A percentile compares a stretch with the other conserved stretches of the same genome.
phyloP scores from a whole-genome alignment of 1,284 basidiomycete genomes.

The Apiotrichum laibachii region DNA sequence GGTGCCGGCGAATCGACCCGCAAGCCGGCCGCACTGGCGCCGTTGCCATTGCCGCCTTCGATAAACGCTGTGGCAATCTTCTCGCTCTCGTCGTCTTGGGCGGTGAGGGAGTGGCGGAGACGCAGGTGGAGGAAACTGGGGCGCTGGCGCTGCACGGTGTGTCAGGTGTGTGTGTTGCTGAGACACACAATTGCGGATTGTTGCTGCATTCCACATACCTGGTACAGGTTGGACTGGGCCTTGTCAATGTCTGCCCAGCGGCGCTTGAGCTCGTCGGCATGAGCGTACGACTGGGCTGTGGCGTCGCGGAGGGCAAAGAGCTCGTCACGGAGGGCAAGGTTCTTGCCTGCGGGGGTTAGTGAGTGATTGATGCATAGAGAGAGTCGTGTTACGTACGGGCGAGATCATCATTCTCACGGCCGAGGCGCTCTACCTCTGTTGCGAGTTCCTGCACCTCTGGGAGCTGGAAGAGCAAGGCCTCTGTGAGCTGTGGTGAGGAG shows the following conservation, averaged over 20 bases:
- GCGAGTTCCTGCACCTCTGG: slow-evolving; percentile 69
- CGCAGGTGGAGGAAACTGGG: slow-evolving; percentile 82
- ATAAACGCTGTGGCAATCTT: slow-evolving; percentile 74
- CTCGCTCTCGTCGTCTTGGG: slow-evolving; percentile 85
- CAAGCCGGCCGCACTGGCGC: slow-evolving; percentile 33
- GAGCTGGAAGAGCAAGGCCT: slow-evolving; percentile 77
- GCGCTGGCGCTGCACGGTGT: slow-evolving; percentile 63
- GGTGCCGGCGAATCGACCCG: slow-evolving; percentile 51
- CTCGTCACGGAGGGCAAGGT: slow-evolving; percentile 68
- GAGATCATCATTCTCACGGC: slow-evolving; percentile 75
- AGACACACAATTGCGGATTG: no score
- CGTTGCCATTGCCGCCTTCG: slow-evolving; percentile 53
- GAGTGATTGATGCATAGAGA: neutral
- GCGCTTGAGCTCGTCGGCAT: slow-evolving; percentile 72
- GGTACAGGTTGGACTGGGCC: slow-evolving; percentile 80
- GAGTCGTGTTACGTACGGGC: slow-evolving; percentile 60
- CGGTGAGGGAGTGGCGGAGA: slow-evolving; percentile 75
- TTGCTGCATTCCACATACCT: slow-evolving; percentile 57
- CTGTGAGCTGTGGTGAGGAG: slow-evolving; percentile 74
- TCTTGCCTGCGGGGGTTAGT: slow-evolving; percentile 58
- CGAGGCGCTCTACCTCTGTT: slow-evolving; percentile 69
- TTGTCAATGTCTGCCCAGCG: slow-evolving; percentile 80
- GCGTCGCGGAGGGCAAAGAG: slow-evolving; percentile 70
- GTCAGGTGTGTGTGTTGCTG: no score
- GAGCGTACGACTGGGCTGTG: slow-evolving; percentile 77